Evolutionary conservation across 345 rosid species (phyloP).

Genomic region (Stellera chamaejasme): DNA sequence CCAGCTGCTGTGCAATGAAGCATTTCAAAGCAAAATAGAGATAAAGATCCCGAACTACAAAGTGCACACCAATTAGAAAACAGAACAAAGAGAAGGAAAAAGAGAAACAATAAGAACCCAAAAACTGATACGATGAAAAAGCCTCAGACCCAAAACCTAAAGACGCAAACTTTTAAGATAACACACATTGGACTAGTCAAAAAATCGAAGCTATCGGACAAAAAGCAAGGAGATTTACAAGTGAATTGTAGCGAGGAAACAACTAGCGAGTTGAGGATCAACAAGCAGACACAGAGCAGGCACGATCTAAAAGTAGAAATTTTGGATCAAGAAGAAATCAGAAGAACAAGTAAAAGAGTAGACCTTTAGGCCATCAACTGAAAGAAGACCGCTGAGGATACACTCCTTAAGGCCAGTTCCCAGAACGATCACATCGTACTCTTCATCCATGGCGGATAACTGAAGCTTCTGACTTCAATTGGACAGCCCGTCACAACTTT

Average conservation of each 20-base stretch:
- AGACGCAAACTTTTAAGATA: neutral
- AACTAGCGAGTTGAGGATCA: too few relatives aligned
- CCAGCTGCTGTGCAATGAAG: neutral
- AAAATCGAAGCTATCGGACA: constrained; percentile 18
- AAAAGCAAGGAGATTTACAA: constrained; percentile 1
- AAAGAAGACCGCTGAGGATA: constrained; percentile 93
- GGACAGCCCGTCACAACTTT: too few relatives aligned
- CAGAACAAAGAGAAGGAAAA: too few relatives aligned
- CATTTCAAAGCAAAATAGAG: too few relatives aligned
- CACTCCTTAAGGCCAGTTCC: constrained; percentile 98
- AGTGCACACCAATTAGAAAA: too few relatives aligned
- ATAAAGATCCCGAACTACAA: too few relatives aligned
- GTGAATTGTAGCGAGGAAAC: neutral
- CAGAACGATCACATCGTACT: constrained; percentile 73
- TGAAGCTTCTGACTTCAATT: neutral
- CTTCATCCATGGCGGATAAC: constrained; percentile 60
- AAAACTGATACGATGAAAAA: too few relatives aligned
- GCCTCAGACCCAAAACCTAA: too few relatives aligned
- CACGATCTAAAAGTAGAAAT: neutral
- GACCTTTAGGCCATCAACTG: constrained; percentile 95
- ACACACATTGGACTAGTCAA: constrained; percentile 9
- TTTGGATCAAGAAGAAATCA: neutral
- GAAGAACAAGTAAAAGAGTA: neutral
- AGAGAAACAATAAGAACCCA: too few relatives aligned
- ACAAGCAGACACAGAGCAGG: too few relatives aligned